Conservation (phyloP, 768 basidiomycete species). For the Dioszegia hungarica region DNA sequence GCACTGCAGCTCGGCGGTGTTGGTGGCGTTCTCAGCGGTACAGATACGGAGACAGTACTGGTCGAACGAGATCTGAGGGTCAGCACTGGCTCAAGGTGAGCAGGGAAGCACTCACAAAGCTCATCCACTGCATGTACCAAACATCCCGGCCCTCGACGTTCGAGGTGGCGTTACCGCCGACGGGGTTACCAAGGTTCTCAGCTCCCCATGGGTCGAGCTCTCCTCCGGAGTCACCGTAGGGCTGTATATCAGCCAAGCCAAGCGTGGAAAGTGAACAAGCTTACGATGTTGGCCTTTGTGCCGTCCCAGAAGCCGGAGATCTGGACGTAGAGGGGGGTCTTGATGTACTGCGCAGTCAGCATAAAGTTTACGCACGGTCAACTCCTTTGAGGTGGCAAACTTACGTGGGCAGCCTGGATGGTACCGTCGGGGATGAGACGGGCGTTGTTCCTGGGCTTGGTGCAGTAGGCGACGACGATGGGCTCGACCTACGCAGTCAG, state of each 20-base stretch:
- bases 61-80: slow-evolving; percentile 49
- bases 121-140: slow-evolving; percentile 53
- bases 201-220: slow-evolving; percentile 53
- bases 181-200: slow-evolving; percentile 50
- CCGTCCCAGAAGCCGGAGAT: slow-evolving; percentile 54
- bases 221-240: slow-evolving; percentile 50
- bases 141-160: slow-evolving; percentile 47
- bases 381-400: not conserved
- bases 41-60: slow-evolving; percentile 53
- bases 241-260: slow-evolving; percentile 10
- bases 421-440: slow-evolving; percentile 52
- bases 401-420: slow-evolving; percentile 41
- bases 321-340: slow-evolving; percentile 53
- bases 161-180: slow-evolving; percentile 50
- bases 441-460: slow-evolving; percentile 49
- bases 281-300: slow-evolving; percentile 51
- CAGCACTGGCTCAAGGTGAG: not conserved
- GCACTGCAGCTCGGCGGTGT: slow-evolving; percentile 47
- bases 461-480: slow-evolving; percentile 50
- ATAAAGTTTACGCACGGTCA: not conserved
- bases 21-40: slow-evolving; percentile 51
- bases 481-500: slow-evolving; percentile 11
- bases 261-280: not conserved
- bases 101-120: slow-evolving; percentile 17
- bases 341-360: slow-evolving; percentile 47